Evolutionary conservation across 148 eudicot genomes (phyloP).

Genomic region (Amaranthus palmeri): DNA sequence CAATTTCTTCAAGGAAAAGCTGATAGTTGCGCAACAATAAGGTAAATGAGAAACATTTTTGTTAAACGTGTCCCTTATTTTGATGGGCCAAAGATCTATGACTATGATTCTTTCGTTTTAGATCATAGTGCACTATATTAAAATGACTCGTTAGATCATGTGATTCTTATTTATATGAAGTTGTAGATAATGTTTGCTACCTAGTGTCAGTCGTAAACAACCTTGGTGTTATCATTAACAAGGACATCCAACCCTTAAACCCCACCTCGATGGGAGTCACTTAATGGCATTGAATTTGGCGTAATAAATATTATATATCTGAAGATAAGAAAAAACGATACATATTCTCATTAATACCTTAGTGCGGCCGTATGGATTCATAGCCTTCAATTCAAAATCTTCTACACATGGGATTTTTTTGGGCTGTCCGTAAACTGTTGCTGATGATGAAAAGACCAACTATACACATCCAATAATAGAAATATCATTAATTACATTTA

Average conservation of each 20-base stretch:
- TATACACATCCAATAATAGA: conserved; percentile 22
- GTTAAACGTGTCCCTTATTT: no score
- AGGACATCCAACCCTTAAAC: not conserved
- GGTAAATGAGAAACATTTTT: not conserved
- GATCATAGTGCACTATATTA: no score
- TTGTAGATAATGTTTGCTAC: no score
- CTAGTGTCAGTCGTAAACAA: no score
- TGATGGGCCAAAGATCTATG: no score
- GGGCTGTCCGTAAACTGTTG: conserved; percentile 92
- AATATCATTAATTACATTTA: not conserved
- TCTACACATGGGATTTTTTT: conserved; percentile 76
- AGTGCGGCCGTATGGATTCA: conserved; percentile 94
- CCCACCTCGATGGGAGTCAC: no score
- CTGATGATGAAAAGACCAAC: conserved; percentile 96
- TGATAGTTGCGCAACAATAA: conserved; percentile 18
- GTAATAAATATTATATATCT: not conserved
- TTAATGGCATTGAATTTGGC: no score
- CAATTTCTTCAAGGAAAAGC: conserved; percentile 83
- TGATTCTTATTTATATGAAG: no score
- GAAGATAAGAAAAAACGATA: not conserved
- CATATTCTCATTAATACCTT: conserved; percentile 42
- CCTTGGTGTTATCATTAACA: no score
- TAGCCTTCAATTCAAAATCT: conserved; percentile 55
- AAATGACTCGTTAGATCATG: no score
- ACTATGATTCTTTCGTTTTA: no score